phyloP scores from a whole-genome alignment of 352 stramenopile genomes.

The Poterioochromonas sp. region DNA sequence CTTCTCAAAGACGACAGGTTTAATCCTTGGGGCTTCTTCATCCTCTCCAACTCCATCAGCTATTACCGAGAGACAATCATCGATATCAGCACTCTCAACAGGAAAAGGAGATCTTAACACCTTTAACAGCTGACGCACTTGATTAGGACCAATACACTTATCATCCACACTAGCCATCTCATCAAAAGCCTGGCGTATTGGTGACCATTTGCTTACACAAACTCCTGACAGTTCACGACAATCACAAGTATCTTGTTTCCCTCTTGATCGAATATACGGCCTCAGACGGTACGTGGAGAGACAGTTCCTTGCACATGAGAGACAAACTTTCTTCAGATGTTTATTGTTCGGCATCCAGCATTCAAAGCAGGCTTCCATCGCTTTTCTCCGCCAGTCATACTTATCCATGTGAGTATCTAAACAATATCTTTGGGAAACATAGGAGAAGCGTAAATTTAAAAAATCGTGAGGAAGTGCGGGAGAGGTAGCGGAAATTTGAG shows the following conservation, averaged over 20 bases:
- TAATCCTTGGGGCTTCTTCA: not conserved
- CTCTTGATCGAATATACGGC: not conserved
- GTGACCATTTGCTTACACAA: not conserved
- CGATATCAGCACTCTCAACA: slow-evolving; percentile 15
- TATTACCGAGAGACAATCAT: not conserved
- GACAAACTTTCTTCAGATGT: not conserved
- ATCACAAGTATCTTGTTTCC: slow-evolving; percentile 2
- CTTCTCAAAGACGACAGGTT: not conserved
- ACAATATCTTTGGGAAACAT: not conserved
- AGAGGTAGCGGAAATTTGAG: no score
- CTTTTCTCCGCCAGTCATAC: slow-evolving; percentile 4
- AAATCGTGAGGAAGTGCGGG: no score
- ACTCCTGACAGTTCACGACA: not conserved
- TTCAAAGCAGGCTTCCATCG: not conserved
- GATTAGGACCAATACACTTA: not conserved
- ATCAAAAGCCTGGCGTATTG: not conserved
- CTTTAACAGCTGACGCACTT: not conserved
- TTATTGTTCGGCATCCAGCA: not conserved
- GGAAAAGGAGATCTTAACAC: not conserved
- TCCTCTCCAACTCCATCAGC: slow-evolving; percentile 10
- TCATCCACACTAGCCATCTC: not conserved
- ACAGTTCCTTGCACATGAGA: slow-evolving; percentile 12
- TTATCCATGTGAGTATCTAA: not conserved
- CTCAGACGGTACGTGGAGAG: not conserved
- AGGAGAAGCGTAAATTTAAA: not conserved